Percentiles rank a stretch among this genome's conserved stretches.
These are phyloP conservation scores for Radiomyces spectabilis DNA, from an alignment of 192 early-diverging fungal genomes.

Conservation along the genomic window DNA sequence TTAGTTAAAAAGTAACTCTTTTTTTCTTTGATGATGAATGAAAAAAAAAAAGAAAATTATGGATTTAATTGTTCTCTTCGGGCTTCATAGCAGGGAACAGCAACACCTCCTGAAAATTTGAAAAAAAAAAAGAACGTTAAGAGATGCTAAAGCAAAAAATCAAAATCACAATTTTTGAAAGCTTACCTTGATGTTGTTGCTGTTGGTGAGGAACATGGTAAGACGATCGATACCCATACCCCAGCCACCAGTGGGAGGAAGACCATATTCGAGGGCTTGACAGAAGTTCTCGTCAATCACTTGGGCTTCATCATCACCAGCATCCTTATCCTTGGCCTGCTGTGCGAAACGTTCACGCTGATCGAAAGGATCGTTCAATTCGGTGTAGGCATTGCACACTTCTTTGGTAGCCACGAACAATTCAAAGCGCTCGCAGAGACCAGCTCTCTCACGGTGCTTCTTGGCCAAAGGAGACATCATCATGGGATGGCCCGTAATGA, in stretches of 20 bases:
- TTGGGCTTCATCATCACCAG: constrained; percentile 98
- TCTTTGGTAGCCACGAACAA: constrained; percentile 99
- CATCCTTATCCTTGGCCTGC: constrained; percentile 95
- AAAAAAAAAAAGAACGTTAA: not conserved
- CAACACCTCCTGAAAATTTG: constrained; percentile 24
- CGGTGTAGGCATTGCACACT: constrained; percentile 98
- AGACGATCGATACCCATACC: constrained; percentile 95
- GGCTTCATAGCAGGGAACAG: constrained; percentile 70
- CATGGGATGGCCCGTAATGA: constrained; percentile 95
- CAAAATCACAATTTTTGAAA: not conserved
- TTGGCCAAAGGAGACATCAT: constrained; percentile 99
- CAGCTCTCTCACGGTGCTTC: constrained; percentile 81
- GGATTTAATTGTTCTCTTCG: constrained; percentile 34
- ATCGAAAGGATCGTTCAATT: constrained; percentile 99
- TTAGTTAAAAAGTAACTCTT: not conserved
- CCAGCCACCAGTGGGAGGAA: constrained; percentile 93
- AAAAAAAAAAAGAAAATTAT: not conserved
- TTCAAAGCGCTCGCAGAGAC: constrained; percentile 97
- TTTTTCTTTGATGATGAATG: not conserved
- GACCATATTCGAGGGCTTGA: constrained; percentile 91
- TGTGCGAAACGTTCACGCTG: constrained; percentile 97
- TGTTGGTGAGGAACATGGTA: constrained; percentile 98
- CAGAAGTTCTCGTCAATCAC: constrained; percentile 97
- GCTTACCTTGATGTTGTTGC: constrained; percentile 96
- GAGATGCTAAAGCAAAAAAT: not conserved